These are phyloP conservation scores for Triadica sebifera DNA, from an alignment of 345 rosid species.

Conservation along the genomic window DNA sequence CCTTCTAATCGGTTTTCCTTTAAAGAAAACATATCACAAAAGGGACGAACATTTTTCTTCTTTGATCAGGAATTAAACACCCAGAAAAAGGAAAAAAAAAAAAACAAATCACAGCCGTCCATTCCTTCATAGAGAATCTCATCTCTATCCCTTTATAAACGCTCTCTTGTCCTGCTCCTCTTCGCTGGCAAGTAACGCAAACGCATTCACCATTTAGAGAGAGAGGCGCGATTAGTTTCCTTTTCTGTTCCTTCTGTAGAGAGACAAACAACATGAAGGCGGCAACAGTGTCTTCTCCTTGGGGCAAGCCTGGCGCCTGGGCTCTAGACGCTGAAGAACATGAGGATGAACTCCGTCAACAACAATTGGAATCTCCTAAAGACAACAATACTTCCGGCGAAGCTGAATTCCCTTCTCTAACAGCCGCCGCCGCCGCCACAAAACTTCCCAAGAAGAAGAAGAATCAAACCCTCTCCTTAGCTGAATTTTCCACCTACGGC, in stretches of 20 bases:
- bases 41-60: no score
- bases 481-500: slow-evolving; percentile 47
- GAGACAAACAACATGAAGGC: slow-evolving; percentile 51
- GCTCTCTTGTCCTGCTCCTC: neutral
- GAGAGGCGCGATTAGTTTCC: neutral
- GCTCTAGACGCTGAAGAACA: slow-evolving; percentile 85
- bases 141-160: neutral
- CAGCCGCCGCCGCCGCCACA: slow-evolving; percentile 65
- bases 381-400: slow-evolving; percentile 19
- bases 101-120: slow-evolving; percentile 7
- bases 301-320: slow-evolving; percentile 97
- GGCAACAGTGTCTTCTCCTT: slow-evolving; percentile 78
- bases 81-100: neutral
- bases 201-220: neutral
- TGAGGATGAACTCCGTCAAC: slow-evolving; percentile 63
- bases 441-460: slow-evolving; percentile 79
- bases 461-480: slow-evolving; percentile 60
- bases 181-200: slow-evolving; percentile 40
- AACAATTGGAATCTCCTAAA: slow-evolving; percentile 25
- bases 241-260: neutral
- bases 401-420: slow-evolving; percentile 60
- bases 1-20: no score
- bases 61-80: no score
- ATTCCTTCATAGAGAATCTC: neutral
- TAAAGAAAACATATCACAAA: neutral